Evolutionary conservation across 2,329 filamentous ascomycete species (phyloP).

Genomic region (Ophiobolus disseminans): DNA sequence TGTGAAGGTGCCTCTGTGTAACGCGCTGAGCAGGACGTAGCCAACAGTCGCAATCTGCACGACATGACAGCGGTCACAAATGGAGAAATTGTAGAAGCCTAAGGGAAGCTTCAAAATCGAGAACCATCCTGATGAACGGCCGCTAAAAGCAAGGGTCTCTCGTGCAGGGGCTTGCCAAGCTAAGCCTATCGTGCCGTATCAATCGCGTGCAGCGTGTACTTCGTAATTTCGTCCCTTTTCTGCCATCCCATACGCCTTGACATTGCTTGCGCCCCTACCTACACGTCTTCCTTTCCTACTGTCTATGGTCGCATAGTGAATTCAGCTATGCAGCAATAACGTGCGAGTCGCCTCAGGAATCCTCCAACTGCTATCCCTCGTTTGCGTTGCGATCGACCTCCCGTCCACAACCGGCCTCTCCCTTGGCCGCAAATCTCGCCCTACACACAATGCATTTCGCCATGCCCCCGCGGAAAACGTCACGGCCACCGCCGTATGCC

Average conservation of each 20-base stretch:
- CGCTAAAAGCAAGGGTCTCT: slow-evolving; percentile 23
- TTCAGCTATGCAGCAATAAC: slow-evolving; percentile 5
- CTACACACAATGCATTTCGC: slow-evolving; percentile 76
- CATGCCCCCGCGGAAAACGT: slow-evolving; percentile 83
- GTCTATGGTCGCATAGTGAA: neutral
- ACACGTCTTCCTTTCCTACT: neutral
- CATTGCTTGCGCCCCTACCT: neutral
- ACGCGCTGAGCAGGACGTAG: too few species aligned
- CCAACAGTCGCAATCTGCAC: too few species aligned
- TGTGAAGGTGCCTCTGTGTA: too few species aligned
- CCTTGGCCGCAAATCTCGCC: slow-evolving; percentile 22
- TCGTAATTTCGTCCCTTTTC: slow-evolving; percentile 20
- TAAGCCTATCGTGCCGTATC: slow-evolving; percentile 22
- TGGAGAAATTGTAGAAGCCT: too few species aligned
- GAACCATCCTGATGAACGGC: neutral
- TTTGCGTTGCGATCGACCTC: slow-evolving; percentile 12
- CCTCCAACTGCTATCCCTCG: slow-evolving; percentile 29
- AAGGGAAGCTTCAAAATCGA: too few species aligned
- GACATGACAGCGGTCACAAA: too few species aligned
- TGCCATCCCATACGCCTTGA: neutral
- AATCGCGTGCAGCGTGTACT: slow-evolving; percentile 24
- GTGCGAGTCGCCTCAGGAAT: neutral
- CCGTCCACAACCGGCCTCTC: slow-evolving; percentile 10
- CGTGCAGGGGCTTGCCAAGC: slow-evolving; percentile 9
- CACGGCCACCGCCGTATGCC: slow-evolving; percentile 75